These are phyloP conservation scores for Moniliophthora roreri DNA, from an alignment of 1,284 basidiomycete genomes.

Conservation along the genomic window DNA sequence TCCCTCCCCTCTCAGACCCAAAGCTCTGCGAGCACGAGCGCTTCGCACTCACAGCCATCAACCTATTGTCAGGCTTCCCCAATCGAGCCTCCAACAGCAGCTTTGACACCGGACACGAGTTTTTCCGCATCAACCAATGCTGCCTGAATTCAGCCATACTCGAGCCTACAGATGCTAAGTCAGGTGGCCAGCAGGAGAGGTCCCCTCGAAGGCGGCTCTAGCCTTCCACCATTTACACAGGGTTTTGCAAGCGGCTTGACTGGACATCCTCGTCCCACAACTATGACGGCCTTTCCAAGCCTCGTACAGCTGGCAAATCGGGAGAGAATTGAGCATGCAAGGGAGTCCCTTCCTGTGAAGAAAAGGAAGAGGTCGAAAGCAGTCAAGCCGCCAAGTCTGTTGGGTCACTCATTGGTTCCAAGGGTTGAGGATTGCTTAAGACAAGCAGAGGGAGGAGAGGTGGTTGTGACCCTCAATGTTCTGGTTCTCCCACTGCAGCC, in stretches of 20 bases:
- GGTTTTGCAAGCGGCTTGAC: too few species aligned
- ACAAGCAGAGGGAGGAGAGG: background rate
- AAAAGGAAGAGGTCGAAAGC: background rate
- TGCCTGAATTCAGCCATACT: constrained; percentile 30
- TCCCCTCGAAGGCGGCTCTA: background rate
- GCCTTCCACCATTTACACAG: too few species aligned
- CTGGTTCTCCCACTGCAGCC: background rate
- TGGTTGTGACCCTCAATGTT: background rate
- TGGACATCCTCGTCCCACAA: background rate
- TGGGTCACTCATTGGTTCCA: background rate
- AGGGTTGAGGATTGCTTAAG: background rate
- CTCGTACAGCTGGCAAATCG: background rate
- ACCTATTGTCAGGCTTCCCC: too few species aligned
- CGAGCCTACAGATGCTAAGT: background rate
- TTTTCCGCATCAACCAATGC: too few species aligned
- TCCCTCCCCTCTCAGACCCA: too few species aligned
- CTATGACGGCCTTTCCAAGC: background rate
- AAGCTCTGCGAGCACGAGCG: too few species aligned
- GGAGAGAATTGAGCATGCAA: background rate
- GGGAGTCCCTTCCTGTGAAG: background rate
- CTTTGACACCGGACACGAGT: too few species aligned
- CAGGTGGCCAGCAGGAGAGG: background rate
- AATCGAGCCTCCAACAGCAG: too few species aligned
- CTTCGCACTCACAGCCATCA: too few species aligned
- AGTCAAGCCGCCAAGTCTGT: background rate